Evolutionary conservation across 306 rosid genomes (phyloP), one percentile per base, ranked within the genome.

Genomic region (Amphicarpaea edgeworthii): DNA sequence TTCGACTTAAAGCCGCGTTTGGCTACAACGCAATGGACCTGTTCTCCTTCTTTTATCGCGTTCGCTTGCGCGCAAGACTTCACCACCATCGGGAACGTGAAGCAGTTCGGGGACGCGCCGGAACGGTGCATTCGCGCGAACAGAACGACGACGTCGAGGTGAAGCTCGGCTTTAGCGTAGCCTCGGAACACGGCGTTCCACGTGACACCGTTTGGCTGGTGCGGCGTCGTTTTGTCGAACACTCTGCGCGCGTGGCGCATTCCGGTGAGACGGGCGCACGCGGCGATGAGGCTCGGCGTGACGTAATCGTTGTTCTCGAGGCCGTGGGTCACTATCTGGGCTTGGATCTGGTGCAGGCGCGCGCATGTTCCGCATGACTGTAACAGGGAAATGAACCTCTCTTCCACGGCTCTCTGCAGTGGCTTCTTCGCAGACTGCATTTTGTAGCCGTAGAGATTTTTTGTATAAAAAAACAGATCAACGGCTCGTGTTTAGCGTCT

Each of bases 101-200:
- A 93, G 77, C 91, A 82, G 73, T 90, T 90, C 11, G 88, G 90
- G 49, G 68, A 24, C 20, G 81, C 73, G 2, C 70, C 81, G 14
- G 43, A 61, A 26, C 83, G 81, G 77, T 83, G 82, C 87, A 91
- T 84, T 26, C 64, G 79, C 5, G 68, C 0, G 63, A 88, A 93
- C 82, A 87, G 77, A 55, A 70, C 50, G 21, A 93, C 73, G 8
- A 85, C 90, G 19, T 88, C 84, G 30, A 80, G 19, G 46, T 82
- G 70, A 19, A 19, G 45, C 20, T 77, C 90, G 6, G 60, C 54
- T 46, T 19, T 84, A 14, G 77, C 73, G 62, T 88, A 87, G 19
- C 90, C 93, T 53, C 88, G 77, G 26, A 91, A 75, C 83, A 87
- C 71, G 15, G 90, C 82, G 73, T 93, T 91, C 96, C 98, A 93